Evolutionary conservation across 176 grass and related monocot genomes (phyloP), one percentile per base, ranked within the genome.

Genomic region (barley (Hordeum vulgare)): DNA sequence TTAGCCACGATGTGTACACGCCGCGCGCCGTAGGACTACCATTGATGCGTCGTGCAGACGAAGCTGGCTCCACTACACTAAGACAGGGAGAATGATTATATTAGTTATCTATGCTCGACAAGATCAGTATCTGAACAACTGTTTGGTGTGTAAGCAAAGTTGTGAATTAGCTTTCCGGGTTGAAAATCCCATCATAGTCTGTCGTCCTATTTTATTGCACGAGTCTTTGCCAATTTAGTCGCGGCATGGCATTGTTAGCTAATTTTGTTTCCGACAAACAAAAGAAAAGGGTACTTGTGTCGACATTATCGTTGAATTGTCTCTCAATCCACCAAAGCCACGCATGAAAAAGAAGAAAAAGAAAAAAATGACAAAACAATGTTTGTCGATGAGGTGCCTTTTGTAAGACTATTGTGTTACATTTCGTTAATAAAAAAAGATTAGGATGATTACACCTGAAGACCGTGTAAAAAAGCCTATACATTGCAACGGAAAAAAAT

Each of bases 61-160:
- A 34, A 28, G 14, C 74, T 75, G 66, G 47, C 44, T 29, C 36
- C 70, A 51, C 37, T 29, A 80, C 47, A 36, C 40, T 3, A 60
- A 66, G 81, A 57, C 26, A 35, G 26, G 36, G 74, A 11, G 35
- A 25, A 88, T 65, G 11, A 21, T 53, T 20, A 44, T 66, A 65
- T 74, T 78, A 34, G 4, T 67, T 73, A 7, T 76, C 40, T 88
- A 42, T 74, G 49, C 56, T 74, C 21, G 74, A 79, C 75, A 84
- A 80, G 45, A 74, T 74, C 44, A 80, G 87, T 76, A 81, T 62
- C 61, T 9, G 61, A 84, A 81, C 76, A 89, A 85, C 82, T 70
- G 76, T 80, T 81, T 76, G 70, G 82, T 85, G 77, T 76, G 70
- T 41, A 76, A 68, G 77, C 77, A 81, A 89, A 85, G 77, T 41